Base-by-base conservation (phyloP, 2,329 filamentous ascomycete genomes). In the Zymoseptoria crescenta region DNA sequence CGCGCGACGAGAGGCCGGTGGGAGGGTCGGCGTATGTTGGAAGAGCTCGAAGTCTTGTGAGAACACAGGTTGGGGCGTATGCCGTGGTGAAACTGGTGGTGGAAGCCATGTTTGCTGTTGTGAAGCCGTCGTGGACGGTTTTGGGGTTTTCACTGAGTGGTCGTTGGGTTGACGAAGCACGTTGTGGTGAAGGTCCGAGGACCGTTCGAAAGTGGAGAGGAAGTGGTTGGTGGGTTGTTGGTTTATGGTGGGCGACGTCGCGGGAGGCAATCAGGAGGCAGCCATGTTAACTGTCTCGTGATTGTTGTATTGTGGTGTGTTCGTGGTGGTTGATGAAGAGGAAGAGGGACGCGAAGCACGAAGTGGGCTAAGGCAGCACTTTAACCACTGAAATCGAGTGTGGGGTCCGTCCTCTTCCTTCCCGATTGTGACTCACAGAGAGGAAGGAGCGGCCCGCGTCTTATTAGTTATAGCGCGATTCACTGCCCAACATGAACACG, bases 41-140 rank as follows among this genome's bases (percentile, higher is more conserved):
- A 86, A 89, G 81, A 91, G 84, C 77, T 89, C 86, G 75, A 91
- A 91, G 85, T 91, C 88, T 80, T 87, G 73, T 58, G 70, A 74
- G 74, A 76, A 78, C 69, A 71, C 73, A 68, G 72, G 73, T 71
- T 74, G 71, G 68, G 79, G 77, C 74, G 77, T 79, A 74, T 76
- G 72, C 75, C 74, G 73, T 75, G 78, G 74, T 76, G 75, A 70
- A 72, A 77, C 71, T 75, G 78, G 74, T 83, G 78, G 74, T 82
- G 87, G 83, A 85, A 82, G 87, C 88, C 88, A 92, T 92, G 82
- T 70, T 91, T 85, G 84, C 72, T 77, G 74, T 74, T 76, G 74
- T 75, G 85, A 83, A 89, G 88, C 87, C 88, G 88, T 91, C 82
- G 82, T 91, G 87, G 87, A 87, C 86, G 88, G 85, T 83, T 80